These are phyloP conservation scores for Phoma sp. DNA, from an alignment of 2,329 filamentous ascomycete genomes.

Conservation along the genomic window DNA sequence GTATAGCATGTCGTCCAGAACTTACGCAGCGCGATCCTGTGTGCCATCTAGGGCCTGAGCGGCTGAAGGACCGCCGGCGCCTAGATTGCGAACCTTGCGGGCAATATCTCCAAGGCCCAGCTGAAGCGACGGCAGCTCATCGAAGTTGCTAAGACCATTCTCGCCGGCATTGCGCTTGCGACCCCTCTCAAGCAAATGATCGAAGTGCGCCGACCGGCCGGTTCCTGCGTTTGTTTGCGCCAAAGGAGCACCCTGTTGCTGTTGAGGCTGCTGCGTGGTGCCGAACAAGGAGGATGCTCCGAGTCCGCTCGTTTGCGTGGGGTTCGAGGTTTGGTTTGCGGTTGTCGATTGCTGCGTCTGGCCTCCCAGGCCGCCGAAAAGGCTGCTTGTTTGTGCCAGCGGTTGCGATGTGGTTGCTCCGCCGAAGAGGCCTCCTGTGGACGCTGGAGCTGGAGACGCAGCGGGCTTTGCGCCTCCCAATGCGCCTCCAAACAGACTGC, in stretches of 20 bases:
- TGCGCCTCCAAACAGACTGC: conserved; percentile 44
- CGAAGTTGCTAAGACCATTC: conserved; percentile 64
- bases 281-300: conserved; percentile 39
- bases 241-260: conserved; percentile 42
- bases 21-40: conserved; percentile 61
- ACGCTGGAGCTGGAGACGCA: conserved; percentile 22
- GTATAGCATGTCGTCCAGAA: conserved; percentile 11
- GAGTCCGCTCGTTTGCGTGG: conserved; percentile 39
- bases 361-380: conserved; percentile 33
- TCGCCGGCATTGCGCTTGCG: conserved; percentile 74
- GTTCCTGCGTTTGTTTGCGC: conserved; percentile 42
- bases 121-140: conserved; percentile 87
- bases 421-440: conserved; percentile 32
- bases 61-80: conserved; percentile 72
- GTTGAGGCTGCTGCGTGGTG: conserved; percentile 37
- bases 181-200: conserved; percentile 68
- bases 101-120: conserved; percentile 89
- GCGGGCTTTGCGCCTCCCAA: conserved; percentile 48
- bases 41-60: conserved; percentile 54
- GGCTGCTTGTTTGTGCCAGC: conserved; percentile 30
- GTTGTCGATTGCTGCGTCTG: conserved; percentile 37
- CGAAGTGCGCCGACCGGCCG: conserved; percentile 67
- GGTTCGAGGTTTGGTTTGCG: conserved; percentile 26
- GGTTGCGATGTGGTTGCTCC: conserved; percentile 35
- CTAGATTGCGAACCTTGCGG: conserved; percentile 77